phyloP scores from a whole-genome alignment of 2,329 filamentous ascomycete species.

The Xylariaceae sp. region DNA sequence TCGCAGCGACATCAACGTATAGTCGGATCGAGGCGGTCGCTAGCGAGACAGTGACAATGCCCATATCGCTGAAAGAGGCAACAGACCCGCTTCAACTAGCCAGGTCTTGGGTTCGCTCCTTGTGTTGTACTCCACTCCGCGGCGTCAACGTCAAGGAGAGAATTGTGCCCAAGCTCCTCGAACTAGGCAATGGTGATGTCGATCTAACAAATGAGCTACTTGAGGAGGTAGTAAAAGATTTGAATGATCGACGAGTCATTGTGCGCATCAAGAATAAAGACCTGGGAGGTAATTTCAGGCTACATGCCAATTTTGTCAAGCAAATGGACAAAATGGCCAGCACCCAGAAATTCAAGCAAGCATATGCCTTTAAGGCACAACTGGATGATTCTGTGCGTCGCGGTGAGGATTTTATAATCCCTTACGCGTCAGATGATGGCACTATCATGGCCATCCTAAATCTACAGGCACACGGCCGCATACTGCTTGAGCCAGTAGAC shows the following conservation, averaged over 20 bases:
- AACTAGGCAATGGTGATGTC: constrained; percentile 40
- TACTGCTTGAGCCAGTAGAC: constrained; percentile 50
- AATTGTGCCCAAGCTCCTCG: constrained; percentile 42
- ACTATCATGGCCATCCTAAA: constrained; percentile 65
- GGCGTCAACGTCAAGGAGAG: constrained; percentile 26
- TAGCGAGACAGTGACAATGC: constrained; percentile 42
- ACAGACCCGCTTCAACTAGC: constrained; percentile 40
- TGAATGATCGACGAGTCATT: constrained; percentile 51
- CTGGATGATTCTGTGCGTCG: constrained; percentile 53
- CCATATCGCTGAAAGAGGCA: constrained; percentile 18
- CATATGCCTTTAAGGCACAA: constrained; percentile 54
- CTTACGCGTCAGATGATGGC: constrained; percentile 54
- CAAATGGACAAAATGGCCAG: constrained; percentile 55
- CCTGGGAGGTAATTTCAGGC: constrained; percentile 58
- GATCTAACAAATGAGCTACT: constrained; percentile 42
- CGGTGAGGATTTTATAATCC: constrained; percentile 24
- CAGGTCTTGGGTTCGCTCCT: constrained; percentile 57
- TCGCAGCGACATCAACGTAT: constrained; percentile 51
- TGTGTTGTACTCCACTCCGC: constrained; percentile 49
- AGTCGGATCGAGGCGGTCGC: constrained; percentile 53
- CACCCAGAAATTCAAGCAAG: constrained; percentile 53
- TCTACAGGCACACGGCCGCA: constrained; percentile 55
- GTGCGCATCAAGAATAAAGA: constrained; percentile 57
- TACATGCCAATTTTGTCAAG: constrained; percentile 56
- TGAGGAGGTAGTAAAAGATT: constrained; percentile 43